These are phyloP conservation scores for Trebouxia sp. DNA, from an alignment of 139 green algal genomes.

Conservation along the genomic window DNA sequence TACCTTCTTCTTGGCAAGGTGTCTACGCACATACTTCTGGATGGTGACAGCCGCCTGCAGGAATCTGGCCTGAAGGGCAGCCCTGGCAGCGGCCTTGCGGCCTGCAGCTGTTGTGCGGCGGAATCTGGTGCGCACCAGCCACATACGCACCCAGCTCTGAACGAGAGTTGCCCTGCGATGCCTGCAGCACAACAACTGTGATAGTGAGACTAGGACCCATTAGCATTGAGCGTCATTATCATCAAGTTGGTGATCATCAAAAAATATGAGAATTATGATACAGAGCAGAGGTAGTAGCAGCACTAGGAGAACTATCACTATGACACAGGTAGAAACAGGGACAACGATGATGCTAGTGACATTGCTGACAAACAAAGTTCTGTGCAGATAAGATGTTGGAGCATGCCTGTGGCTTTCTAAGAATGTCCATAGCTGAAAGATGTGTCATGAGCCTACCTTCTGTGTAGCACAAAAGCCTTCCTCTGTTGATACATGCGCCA, in stretches of 20 bases:
- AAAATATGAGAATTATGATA: too few relatives aligned
- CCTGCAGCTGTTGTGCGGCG: constrained; percentile 51
- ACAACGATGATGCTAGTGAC: too few relatives aligned
- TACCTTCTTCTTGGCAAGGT: constrained; percentile 35
- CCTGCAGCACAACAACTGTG: not conserved
- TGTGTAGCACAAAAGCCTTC: not conserved
- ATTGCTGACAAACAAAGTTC: too few relatives aligned
- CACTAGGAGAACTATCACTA: too few relatives aligned
- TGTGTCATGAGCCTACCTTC: not conserved
- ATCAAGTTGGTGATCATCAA: too few relatives aligned
- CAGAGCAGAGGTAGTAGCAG: too few relatives aligned
- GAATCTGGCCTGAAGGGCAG: constrained; percentile 15
- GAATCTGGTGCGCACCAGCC: constrained; percentile 42
- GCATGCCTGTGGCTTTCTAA: too few relatives aligned
- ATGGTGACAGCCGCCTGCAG: constrained; percentile 40
- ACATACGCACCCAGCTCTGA: constrained; percentile 51
- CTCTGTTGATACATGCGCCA: constrained; percentile 44
- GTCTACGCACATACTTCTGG: constrained; percentile 44
- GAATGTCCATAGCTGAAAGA: too few relatives aligned
- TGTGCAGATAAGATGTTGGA: too few relatives aligned
- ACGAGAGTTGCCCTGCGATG: constrained; percentile 41
- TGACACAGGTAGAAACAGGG: too few relatives aligned
- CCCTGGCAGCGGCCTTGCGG: constrained; percentile 34
- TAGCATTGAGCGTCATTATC: too few relatives aligned
- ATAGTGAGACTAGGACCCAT: too few relatives aligned